Evolutionary conservation across 805 yeast genomes (phyloP).

Genomic region (Candida quercuum): DNA sequence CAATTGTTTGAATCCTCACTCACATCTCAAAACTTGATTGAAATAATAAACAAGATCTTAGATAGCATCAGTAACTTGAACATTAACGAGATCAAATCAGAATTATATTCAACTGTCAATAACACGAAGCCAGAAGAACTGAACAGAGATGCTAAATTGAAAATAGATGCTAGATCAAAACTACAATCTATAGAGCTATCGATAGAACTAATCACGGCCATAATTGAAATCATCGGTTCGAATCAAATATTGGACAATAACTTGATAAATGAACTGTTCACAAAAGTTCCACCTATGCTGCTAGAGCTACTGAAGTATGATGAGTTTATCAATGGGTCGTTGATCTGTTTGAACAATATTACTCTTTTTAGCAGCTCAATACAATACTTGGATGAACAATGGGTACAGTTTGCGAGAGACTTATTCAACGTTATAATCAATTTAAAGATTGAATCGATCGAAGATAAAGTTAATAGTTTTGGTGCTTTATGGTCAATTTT

Average conservation of each 20-base stretch:
- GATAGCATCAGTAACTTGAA: conserved; percentile 26
- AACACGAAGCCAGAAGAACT: conserved; percentile 26
- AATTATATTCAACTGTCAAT: conserved; percentile 24
- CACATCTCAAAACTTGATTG: conserved; percentile 16
- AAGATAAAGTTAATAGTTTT: conserved; percentile 29
- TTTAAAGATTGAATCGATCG: conserved; percentile 14
- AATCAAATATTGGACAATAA: conserved; percentile 8
- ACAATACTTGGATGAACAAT: conserved; percentile 13
- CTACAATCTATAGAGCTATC: conserved; percentile 64
- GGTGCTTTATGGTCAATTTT: conserved; percentile 43
- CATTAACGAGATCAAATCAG: conserved; percentile 26
- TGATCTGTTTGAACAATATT: no score
- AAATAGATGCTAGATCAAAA: conserved; percentile 41
- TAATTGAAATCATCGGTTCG: conserved; percentile 52
- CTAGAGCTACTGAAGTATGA: no score
- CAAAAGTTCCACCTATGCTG: no score
- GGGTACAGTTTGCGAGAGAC: conserved; percentile 7
- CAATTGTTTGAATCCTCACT: conserved; percentile 30
- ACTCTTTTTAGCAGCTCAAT: no score
- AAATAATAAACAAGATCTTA: conserved; percentile 22
- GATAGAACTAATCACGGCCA: conserved; percentile 71
- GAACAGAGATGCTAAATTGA: conserved; percentile 33
- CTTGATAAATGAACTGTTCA: neutral
- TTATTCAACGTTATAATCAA: conserved; percentile 14
- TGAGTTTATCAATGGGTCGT: no score